Evolutionary conservation across 129 eudicot genomes (phyloP).

Genomic region (Flaveria ramosissima): DNA sequence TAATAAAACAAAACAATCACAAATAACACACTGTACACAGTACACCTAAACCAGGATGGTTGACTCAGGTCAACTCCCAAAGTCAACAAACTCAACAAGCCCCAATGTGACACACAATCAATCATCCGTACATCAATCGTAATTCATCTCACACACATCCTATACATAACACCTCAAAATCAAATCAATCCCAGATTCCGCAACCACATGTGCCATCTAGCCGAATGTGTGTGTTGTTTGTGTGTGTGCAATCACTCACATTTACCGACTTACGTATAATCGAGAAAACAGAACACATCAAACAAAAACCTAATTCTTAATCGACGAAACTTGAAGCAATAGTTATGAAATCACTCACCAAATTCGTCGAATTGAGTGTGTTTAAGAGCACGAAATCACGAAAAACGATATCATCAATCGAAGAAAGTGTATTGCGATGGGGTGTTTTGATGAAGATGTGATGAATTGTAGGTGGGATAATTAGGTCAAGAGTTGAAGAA

Average conservation of each 20-base stretch:
- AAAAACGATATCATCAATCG: not conserved
- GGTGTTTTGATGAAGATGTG: conserved; percentile 12
- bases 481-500: conserved; percentile 31
- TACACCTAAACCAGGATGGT: conserved; percentile 25
- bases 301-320: not conserved
- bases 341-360: conserved; percentile 26
- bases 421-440: conserved; percentile 12
- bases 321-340: conserved; percentile 4
- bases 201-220: not conserved
- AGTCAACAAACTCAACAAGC: conserved; percentile 23
- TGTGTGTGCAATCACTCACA: conserved; percentile 5
- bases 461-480: conserved; percentile 19
- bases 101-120: conserved; percentile 25
- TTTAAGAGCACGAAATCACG: conserved; percentile 19
- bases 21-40: not conserved
- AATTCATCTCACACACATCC: conserved; percentile 15
- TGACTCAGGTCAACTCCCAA: conserved; percentile 29
- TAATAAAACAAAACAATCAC: conserved; percentile 1
- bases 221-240: not conserved
- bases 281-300: not conserved
- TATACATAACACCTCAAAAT: not conserved
- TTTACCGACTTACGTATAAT: conserved; percentile 13
- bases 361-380: conserved; percentile 15
- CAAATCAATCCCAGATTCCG: not conserved
- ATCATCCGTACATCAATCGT: conserved; percentile 3